Percentiles rank a stretch among this genome's conserved stretches.
phyloP scores from a whole-genome alignment of 257 asterid genomes.

The Solanum ossicruentum region DNA sequence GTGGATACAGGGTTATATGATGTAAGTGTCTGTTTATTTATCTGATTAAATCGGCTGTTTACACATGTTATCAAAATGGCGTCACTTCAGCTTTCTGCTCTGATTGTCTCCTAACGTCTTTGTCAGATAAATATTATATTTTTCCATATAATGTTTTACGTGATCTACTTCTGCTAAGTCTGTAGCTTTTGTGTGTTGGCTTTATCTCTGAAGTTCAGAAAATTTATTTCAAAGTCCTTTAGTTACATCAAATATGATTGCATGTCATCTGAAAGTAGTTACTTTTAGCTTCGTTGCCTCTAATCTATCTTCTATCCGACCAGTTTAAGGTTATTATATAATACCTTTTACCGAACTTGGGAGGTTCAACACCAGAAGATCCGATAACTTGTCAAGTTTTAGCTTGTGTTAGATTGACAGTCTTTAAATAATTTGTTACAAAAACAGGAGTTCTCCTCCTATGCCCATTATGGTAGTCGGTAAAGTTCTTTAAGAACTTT shows the following conservation, averaged over 20 bases:
- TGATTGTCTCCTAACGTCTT: neutral
- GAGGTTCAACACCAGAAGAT: neutral
- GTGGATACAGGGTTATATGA: slow-evolving; percentile 38
- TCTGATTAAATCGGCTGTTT: neutral
- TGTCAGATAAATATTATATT: neutral
- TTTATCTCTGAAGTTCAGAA: neutral
- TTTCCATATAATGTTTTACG: neutral
- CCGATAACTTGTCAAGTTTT: neutral
- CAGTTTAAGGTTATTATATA: neutral
- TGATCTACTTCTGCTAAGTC: neutral
- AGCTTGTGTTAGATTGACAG: neutral
- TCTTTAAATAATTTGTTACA: neutral
- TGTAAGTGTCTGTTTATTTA: slow-evolving; percentile 7
- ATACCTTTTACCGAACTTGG: neutral
- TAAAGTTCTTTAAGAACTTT: neutral
- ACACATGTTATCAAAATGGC: neutral
- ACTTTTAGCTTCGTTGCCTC: neutral
- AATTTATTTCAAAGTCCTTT: neutral
- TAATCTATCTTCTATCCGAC: neutral
- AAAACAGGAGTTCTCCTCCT: neutral
- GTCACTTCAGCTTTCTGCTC: neutral
- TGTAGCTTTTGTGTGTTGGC: neutral
- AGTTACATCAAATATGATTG: neutral
- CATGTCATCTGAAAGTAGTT: neutral
- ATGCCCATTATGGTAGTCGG: neutral